Conservation (phyloP, 2,329 filamentous ascomycete genomes). For the Epicoccum sorghinum region DNA sequence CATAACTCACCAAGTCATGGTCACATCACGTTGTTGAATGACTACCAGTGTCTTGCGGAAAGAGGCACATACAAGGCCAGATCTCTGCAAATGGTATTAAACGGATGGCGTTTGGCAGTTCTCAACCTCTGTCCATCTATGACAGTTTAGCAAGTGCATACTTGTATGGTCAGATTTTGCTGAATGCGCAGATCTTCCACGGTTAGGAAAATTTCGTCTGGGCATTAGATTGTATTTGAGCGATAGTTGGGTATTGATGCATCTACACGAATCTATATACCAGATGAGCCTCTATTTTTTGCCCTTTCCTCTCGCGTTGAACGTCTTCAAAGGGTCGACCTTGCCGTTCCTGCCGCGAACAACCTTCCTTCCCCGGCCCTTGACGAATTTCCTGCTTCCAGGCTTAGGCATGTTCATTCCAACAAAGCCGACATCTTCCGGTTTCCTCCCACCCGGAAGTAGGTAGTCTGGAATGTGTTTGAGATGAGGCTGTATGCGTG, state of each 20-base stretch:
- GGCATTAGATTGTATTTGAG: too few species aligned
- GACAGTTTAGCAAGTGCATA: too few species aligned
- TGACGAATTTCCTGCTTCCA: constrained; percentile 51
- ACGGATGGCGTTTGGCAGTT: too few species aligned
- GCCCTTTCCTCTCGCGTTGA: constrained; percentile 62
- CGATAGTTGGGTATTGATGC: neutral
- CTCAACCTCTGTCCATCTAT: too few species aligned
- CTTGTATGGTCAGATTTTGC: too few species aligned
- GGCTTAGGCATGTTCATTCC: constrained; percentile 59
- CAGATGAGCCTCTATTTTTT: constrained; percentile 36
- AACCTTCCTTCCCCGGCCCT: constrained; percentile 58
- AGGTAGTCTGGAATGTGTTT: constrained; percentile 89
- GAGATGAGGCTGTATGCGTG: constrained; percentile 84
- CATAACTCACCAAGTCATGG: too few species aligned
- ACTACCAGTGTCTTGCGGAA: too few species aligned
- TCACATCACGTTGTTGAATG: too few species aligned
- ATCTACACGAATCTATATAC: neutral
- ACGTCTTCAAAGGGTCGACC: constrained; percentile 85
- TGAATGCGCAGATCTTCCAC: too few species aligned
- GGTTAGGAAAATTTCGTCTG: too few species aligned
- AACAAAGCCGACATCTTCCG: constrained; percentile 77
- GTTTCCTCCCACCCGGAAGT: constrained; percentile 75
- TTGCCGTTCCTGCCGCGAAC: constrained; percentile 65
- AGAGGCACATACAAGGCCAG: too few species aligned
- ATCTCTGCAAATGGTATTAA: too few species aligned